Evolutionary conservation across 495 filamentous ascomycete species (phyloP).

Genomic region (Polyplosphaeria fusca): DNA sequence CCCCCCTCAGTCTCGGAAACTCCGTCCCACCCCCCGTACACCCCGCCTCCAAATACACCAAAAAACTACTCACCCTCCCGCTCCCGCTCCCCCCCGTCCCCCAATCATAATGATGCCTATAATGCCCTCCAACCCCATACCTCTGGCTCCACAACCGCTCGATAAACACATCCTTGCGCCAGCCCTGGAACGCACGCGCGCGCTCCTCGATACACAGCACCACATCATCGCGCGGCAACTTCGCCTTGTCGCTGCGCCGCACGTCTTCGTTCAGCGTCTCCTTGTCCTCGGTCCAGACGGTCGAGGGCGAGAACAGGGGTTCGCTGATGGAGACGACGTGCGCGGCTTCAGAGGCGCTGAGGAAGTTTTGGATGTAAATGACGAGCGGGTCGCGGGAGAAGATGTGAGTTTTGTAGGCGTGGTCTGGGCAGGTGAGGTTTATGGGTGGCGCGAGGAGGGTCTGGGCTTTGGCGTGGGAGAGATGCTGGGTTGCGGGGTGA

Average conservation of each 20-base stretch:
- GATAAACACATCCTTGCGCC: conserved; percentile 56
- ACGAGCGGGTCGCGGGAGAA: conserved; percentile 53
- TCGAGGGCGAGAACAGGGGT: conserved; percentile 53
- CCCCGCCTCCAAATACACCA: conserved; percentile 55
- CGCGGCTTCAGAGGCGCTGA: conserved; percentile 48
- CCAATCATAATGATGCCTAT: conserved; percentile 61
- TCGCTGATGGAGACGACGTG: conserved; percentile 52
- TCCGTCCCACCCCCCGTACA: conserved; percentile 57
- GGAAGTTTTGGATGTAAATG: conserved; percentile 56
- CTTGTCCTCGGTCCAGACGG: conserved; percentile 50
- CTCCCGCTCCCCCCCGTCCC: conserved; percentile 25
- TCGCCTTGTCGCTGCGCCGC: conserved; percentile 57
- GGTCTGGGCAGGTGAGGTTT: conserved; percentile 19
- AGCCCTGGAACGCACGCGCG: conserved; percentile 69
- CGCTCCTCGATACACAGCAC: conserved; percentile 68
- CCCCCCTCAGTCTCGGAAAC: conserved; percentile 49
- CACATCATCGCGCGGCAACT: conserved; percentile 55
- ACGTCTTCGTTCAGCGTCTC: conserved; percentile 48
- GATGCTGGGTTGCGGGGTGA: neutral
- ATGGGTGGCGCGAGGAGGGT: conserved; percentile 18
- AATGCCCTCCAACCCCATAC: conserved; percentile 57
- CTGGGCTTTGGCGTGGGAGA: conserved; percentile 7
- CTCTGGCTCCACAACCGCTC: conserved; percentile 61
- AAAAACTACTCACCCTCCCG: conserved; percentile 49
- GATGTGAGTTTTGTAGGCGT: conserved; percentile 34